Percentiles rank a stretch among this genome's conserved stretches.
phyloP scores from a whole-genome alignment of 2,329 filamentous ascomycete species.

The Calonectria fujianensis region DNA sequence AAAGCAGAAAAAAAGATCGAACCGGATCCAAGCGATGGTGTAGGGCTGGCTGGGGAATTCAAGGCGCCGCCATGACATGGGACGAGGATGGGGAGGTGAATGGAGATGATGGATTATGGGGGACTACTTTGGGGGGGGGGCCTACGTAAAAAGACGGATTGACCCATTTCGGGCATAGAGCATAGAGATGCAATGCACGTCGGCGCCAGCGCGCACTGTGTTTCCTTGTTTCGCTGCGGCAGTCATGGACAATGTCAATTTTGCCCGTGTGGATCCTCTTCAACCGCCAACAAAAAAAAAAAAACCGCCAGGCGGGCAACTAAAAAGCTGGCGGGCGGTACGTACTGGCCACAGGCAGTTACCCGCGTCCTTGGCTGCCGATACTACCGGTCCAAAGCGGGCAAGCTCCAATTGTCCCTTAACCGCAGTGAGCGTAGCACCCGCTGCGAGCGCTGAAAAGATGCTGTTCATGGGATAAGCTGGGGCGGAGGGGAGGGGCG shows the following conservation, averaged over 20 bases:
- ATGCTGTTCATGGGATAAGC: conserved; percentile 5
- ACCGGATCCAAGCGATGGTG: conserved; percentile 35
- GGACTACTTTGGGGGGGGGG: conserved; percentile 1
- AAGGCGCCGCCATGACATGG: conserved; percentile 46
- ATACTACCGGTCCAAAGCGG: conserved; percentile 24
- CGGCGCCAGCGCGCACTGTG: conserved; percentile 31
- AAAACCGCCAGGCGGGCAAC: conserved; percentile 21
- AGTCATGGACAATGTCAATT: conserved; percentile 14
- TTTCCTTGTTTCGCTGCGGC: background rate
- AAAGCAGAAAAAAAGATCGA: conserved; percentile 34
- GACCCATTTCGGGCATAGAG: conserved; percentile 2
- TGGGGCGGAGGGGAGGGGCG: background rate
- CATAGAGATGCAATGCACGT: background rate
- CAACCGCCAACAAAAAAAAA: conserved; percentile 33
- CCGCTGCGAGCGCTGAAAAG: conserved; percentile 36
- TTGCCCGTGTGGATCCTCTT: background rate
- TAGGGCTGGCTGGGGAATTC: conserved; percentile 44
- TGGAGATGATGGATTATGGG: conserved; percentile 41
- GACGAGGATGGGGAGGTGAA: conserved; percentile 40
- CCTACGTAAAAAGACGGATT: conserved; percentile 2
- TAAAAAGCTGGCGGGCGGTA: conserved; percentile 21
- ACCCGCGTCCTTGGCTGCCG: conserved; percentile 34
- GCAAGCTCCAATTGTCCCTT: conserved; percentile 9
- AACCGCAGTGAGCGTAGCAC: conserved; percentile 23
- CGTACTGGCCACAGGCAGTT: conserved; percentile 27